These are phyloP conservation scores for Cucurbita maxima DNA, from an alignment of 306 rosid genomes.

Conservation along the genomic window DNA sequence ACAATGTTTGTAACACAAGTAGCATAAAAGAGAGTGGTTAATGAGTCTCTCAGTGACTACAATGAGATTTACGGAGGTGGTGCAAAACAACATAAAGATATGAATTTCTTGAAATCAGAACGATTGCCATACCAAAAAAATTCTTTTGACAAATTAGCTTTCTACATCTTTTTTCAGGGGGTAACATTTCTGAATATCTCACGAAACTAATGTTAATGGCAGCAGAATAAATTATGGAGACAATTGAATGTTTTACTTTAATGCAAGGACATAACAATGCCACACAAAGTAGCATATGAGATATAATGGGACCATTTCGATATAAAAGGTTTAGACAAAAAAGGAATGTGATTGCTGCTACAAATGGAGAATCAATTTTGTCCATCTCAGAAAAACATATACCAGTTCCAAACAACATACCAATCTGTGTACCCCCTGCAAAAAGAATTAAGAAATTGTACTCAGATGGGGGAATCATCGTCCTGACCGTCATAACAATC, in stretches of 20 bases:
- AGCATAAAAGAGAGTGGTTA: conserved; percentile 34
- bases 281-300: conserved; percentile 15
- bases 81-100: conserved; percentile 19
- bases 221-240: conserved; percentile 20
- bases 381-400: conserved; percentile 40
- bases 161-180: conserved; percentile 33
- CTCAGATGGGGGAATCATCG: conserved; percentile 23
- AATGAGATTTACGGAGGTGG: conserved; percentile 31
- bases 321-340: conserved; percentile 30
- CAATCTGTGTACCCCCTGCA: conserved; percentile 58
- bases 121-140: conserved; percentile 26
- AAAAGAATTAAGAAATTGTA: conserved; percentile 33
- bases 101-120: conserved; percentile 30
- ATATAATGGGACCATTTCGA: conserved; percentile 10
- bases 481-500: neutral
- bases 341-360: conserved; percentile 33
- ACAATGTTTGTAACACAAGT: conserved; percentile 33
- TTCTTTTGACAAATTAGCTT: conserved; percentile 31
- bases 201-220: conserved; percentile 10
- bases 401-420: conserved; percentile 51
- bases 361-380: conserved; percentile 43
- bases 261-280: conserved; percentile 35
- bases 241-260: conserved; percentile 15
- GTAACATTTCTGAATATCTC: conserved; percentile 16
- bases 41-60: conserved; percentile 22